Evolutionary conservation across 371 early-diverging fungal genomes (phyloP).

Genomic region (Cokeromyces recurvatus): DNA sequence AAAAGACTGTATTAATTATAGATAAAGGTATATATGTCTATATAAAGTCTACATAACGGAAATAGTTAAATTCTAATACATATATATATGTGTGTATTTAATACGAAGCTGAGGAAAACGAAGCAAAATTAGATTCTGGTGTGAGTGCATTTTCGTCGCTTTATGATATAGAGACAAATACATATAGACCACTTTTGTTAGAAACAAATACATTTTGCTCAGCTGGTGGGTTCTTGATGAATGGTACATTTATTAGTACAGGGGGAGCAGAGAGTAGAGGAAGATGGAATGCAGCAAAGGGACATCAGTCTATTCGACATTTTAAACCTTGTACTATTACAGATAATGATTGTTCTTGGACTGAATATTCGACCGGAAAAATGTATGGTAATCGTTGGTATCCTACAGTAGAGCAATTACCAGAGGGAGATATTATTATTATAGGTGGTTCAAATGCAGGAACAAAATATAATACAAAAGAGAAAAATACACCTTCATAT

Average conservation of each 20-base stretch:
- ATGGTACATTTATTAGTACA: constrained; percentile 56
- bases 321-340: constrained; percentile 46
- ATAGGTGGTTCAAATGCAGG: constrained; percentile 53
- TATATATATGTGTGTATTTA: no score
- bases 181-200: constrained; percentile 39
- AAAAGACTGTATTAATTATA: constrained; percentile 38
- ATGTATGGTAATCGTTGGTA: constrained; percentile 55
- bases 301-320: constrained; percentile 54
- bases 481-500: constrained; percentile 45
- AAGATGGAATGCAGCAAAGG: constrained; percentile 39
- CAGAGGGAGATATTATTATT: constrained; percentile 52
- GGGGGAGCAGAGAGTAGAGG: constrained; percentile 52
- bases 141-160: constrained; percentile 47
- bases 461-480: constrained; percentile 43
- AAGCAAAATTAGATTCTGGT: constrained; percentile 44
- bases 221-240: constrained; percentile 52
- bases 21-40: constrained; percentile 42
- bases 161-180: constrained; percentile 47
- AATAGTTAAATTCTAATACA: no score
- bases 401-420: constrained; percentile 54
- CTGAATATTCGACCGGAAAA: constrained; percentile 28
- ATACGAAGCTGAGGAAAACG: constrained; percentile 40
- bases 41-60: no score
- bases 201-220: constrained; percentile 64
- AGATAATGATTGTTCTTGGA: constrained; percentile 41